Evolutionary conservation across 148 eudicot species (phyloP), one percentile per base, ranked within the genome.

Genomic region (Rhododendron vialii): DNA sequence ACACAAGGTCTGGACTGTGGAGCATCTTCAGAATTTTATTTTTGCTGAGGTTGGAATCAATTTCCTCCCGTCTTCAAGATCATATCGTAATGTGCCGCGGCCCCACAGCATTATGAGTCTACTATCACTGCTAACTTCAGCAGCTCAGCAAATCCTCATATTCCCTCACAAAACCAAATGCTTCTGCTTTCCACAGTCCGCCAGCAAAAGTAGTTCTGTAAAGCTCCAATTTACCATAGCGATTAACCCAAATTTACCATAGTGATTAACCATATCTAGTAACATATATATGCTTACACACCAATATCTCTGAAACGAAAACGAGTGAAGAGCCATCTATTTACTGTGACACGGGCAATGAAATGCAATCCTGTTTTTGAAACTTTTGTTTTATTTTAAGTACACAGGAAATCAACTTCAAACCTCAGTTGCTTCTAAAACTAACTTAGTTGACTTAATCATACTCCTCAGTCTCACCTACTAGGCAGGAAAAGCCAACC

Each of bases 11-110:
- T 83, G 47, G 50, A 86, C 13, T 51, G 48, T 83, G 47, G 50
- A 86, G 80, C 69, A 78, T 51, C 88, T 65, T 82, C 85, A 86
- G 71, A 82, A 20, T 38, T 65, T 84, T 53, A 82, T 18, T 38
- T 65, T 84, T 53, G 81, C 50, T 61, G 26, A 38, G 82, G 36
- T 53, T 38, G 73, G 35, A 84, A 47, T 63, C 47, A 15, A 82
- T 26, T 47, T 13, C 41, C 85, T 35, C 61, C 33, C 1, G 17
- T 30, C 78, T 67, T n/a, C 51, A 30, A 12, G 35, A 36, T 82
- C 88, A 17, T 82, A 38, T 20, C 30, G 35, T 82, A 30, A 76
- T 79, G 83, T 79, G 83, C 79, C 9, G 5, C 2, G 2, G 76
- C 76, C 36, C 20, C 61, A 45, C 53, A 26, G 74, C 82, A 43